Base-by-base conservation (phyloP, 2,329 filamentous ascomycete genomes). In the Pseudogymnoascus sp. region DNA sequence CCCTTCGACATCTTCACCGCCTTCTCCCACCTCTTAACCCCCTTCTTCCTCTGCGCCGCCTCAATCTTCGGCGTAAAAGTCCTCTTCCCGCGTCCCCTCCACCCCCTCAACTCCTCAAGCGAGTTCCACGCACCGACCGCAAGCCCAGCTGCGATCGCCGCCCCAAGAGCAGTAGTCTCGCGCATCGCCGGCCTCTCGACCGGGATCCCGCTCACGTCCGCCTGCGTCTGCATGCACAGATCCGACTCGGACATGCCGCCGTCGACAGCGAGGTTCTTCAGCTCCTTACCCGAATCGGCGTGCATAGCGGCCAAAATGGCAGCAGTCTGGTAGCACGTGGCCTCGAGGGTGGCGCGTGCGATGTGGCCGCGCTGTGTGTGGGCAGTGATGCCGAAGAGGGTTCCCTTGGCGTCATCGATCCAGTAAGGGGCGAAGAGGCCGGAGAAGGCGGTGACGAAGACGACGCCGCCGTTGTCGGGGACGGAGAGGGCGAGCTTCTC, bases 131-230 rank as follows among this genome's bases (percentile, higher is more conserved):
- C 80, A 59, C 81, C 85, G 5, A 88, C 83, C 3, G 89, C 90
- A 67, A 92, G 84, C n/a, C 88, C 90, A 21, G 90, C 90, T 5
- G 90, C 90, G 65, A 93, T 92, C 47, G 90, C 90, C 31, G 90
- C 89, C 33, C 90, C 90, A 3, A 93, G 80, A 0, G 90, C 88
- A 3, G 90, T 94, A 2, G 90, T 92, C 76, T 94, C 90, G 66
- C 89, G 85, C 90, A 94, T 93, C 62, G 83, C 81, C 3, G 90
- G 90, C 40, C 90, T 84, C 73, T 89, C 84, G 66, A 93, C 87
- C 47, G 89, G 87, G 67, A 93, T 92, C 62, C 87, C 85, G 69
- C 91, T 90, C 53, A 93, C 82, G 75, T 93, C 87, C 67, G 90
- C 84, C 80, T 94, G 90, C 5, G 88, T 90, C 82, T 84, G 87